Percentiles rank a stretch among this genome's conserved stretches.
Evolutionary conservation across 2,329 filamentous ascomycete species (phyloP).

Genomic region (Cercospora zeae-maydis): DNA sequence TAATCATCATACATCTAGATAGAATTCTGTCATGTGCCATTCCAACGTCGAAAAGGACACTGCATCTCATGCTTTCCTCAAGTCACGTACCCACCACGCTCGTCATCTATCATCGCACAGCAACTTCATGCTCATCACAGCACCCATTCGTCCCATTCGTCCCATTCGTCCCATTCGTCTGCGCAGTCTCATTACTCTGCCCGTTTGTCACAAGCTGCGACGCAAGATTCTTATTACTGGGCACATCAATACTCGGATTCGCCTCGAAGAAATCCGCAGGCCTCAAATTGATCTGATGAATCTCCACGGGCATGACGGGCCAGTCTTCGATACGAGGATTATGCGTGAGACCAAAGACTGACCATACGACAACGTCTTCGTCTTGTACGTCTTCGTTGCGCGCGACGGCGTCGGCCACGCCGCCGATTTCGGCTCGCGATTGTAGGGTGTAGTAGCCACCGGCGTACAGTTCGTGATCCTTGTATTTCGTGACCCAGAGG

Average conservation of each 20-base stretch:
- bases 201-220: constrained; percentile 17
- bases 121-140: not conserved
- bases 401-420: constrained; percentile 44
- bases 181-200: not conserved
- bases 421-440: constrained; percentile 45
- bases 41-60: not conserved
- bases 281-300: constrained; percentile 47
- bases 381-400: constrained; percentile 44
- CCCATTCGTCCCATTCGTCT: not conserved
- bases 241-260: constrained; percentile 55
- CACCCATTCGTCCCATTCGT: not conserved
- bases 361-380: constrained; percentile 51
- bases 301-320: constrained; percentile 51
- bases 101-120: not conserved
- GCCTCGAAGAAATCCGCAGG: constrained; percentile 54
- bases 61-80: not conserved
- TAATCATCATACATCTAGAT: no score
- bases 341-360: constrained; percentile 50
- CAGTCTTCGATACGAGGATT: constrained; percentile 52
- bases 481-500: constrained; percentile 54
- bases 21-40: not conserved
- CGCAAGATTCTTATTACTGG: constrained; percentile 27
- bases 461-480: constrained; percentile 51
- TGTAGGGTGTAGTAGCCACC: constrained; percentile 49
- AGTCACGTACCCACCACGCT: not conserved